phyloP scores from a whole-genome alignment of 2,329 filamentous ascomycete genomes.

The Talaromyces pinophilus region DNA sequence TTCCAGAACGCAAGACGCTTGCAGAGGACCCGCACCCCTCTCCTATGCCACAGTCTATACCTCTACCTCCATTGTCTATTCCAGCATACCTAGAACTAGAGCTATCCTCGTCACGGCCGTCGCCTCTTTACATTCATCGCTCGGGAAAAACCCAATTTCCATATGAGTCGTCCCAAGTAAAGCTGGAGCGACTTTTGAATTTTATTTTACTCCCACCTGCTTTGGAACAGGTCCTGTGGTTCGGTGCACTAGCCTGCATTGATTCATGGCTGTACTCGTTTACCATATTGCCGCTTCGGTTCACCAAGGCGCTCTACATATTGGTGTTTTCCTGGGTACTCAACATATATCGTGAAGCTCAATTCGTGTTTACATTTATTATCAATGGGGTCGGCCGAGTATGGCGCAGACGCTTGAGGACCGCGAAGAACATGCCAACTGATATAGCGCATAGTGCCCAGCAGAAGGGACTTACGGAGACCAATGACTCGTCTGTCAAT shows the following conservation, averaged over 20 bases:
- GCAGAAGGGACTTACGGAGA: not conserved
- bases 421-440: not conserved
- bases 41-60: constrained; percentile 56
- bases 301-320: constrained; percentile 76
- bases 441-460: not conserved
- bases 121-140: constrained; percentile 64
- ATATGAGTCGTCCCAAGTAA: constrained; percentile 89
- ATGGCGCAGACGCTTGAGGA: constrained; percentile 58
- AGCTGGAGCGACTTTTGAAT: constrained; percentile 87
- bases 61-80: constrained; percentile 63
- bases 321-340: constrained; percentile 76
- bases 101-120: constrained; percentile 61
- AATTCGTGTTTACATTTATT: constrained; percentile 73
- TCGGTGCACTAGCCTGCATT: constrained; percentile 86
- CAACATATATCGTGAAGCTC: constrained; percentile 69
- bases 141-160: constrained; percentile 62
- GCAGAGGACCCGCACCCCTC: constrained; percentile 42
- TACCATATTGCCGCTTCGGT: constrained; percentile 88
- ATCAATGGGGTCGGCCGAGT: constrained; percentile 77
- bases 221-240: constrained; percentile 80
- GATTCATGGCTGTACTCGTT: constrained; percentile 97
- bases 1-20: constrained; percentile 33
- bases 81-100: constrained; percentile 68
- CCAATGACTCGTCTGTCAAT: constrained; percentile 23
- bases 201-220: constrained; percentile 79